Evolutionary conservation across 2,329 filamentous ascomycete species (phyloP), one percentile per base, ranked within the genome.

Genomic region (Pestalotiopsis sp.): DNA sequence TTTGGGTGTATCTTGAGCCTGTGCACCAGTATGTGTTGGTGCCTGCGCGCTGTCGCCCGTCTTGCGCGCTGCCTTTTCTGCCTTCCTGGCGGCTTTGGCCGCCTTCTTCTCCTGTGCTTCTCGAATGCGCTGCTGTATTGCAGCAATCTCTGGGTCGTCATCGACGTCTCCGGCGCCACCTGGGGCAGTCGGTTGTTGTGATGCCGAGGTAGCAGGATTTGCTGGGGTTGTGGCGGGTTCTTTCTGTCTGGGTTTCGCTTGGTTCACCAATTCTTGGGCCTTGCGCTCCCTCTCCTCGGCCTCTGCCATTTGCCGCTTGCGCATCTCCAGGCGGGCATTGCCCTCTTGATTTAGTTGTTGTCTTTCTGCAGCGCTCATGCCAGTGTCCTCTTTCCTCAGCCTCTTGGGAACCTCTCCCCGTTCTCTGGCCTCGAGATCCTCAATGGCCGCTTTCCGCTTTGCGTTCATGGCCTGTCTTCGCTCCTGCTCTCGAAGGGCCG

Each of bases 401-500:
- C 70, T 25, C 58, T 66, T 41, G 3, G 64, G 67, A 14, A 36
- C 77, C 60, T 82, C 84, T 2, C 90, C 90, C 38, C 87, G 84
- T 80, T 97, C 95, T 23, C 92, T 85, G 31, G 89, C 87, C 81
- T 97, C 94, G 64, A 98, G 82, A 76, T 98, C 94, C 76, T 97
- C 94, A 72, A 93, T 92, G 87, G 97, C 92, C 73, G 89, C 87
- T 77, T 92, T 85, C 73, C 92, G 85, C 79, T 91, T 88, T 62
- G 90, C 89, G 74, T 93, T 90, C 81, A 97, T 92, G 70, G 91
- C 85, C 65, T 92, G 90, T 75, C 91, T 87, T 80, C 94, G 90
- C 76, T 89, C 85, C 78, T 89, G 88, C 76, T 91, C 91, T 77
- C 92, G 88, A 69, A 91, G 82, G 71, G 89, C 86, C 52, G 93